Conservation (phyloP, 2,329 filamentous ascomycete genomes). For the Pyrenophora tritici-repentis region DNA sequence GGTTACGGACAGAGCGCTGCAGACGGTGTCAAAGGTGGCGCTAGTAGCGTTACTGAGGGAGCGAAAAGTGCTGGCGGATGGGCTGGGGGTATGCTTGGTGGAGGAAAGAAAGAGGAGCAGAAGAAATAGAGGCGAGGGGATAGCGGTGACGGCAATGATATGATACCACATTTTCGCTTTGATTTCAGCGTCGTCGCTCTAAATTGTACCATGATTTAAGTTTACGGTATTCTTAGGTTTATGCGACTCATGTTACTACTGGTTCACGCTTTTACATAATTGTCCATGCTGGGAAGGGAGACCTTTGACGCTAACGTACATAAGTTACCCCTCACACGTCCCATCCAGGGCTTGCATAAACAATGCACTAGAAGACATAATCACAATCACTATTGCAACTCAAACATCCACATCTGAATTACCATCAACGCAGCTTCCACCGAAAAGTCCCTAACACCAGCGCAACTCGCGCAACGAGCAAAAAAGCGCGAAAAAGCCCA, state of each 20-base stretch:
- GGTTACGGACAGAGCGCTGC: constrained; percentile 38
- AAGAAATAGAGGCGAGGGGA: constrained; percentile 21
- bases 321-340: too few species aligned
- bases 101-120: constrained; percentile 23
- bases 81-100: constrained; percentile 29
- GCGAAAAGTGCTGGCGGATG: constrained; percentile 37
- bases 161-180: constrained; percentile 3
- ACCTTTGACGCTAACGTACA: too few species aligned
- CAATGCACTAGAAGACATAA: too few species aligned
- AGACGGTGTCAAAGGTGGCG: constrained; percentile 41
- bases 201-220: neutral
- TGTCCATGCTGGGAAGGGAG: too few species aligned
- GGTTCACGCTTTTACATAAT: too few species aligned
- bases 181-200: too few species aligned
- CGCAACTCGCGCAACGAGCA: neutral
- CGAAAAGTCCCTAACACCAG: neutral
- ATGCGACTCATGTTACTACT: too few species aligned
- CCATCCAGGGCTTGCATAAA: too few species aligned
- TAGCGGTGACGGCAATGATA: neutral
- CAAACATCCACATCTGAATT: neutral
- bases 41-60: constrained; percentile 25
- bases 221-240: neutral
- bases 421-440: neutral
- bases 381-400: too few species aligned
- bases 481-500: neutral